These are phyloP conservation scores for Suillus decipiens DNA, from an alignment of 768 basidiomycete genomes.

Conservation along the genomic window DNA sequence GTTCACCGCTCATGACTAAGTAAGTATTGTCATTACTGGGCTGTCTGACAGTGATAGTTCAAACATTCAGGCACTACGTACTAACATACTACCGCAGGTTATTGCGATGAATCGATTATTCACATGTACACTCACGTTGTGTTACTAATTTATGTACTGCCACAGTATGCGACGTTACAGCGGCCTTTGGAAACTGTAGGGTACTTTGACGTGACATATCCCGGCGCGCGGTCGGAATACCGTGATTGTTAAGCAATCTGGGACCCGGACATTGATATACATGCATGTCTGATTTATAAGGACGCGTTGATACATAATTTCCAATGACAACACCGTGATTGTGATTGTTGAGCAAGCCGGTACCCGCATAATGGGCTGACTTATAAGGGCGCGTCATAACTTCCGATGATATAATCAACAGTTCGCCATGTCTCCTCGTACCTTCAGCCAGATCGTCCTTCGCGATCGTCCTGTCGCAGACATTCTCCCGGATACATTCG, in stretches of 20 bases:
- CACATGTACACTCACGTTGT: background rate
- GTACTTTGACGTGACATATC: background rate
- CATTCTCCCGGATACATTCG: slow-evolving; percentile 76
- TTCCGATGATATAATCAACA: background rate
- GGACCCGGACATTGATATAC: background rate
- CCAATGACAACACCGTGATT: background rate
- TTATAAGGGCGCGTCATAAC: background rate
- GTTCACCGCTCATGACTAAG: slow-evolving; percentile 41
- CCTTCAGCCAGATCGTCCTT: slow-evolving; percentile 72
- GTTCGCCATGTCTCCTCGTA: slow-evolving; percentile 22
- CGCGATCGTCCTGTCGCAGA: slow-evolving; percentile 69
- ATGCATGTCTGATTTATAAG: too few species aligned
- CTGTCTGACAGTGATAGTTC: background rate
- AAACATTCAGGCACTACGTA: background rate
- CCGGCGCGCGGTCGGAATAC: background rate
- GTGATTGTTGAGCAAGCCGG: background rate
- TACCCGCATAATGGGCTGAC: background rate
- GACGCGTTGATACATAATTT: too few species aligned
- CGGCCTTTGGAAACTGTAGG: background rate
- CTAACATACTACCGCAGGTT: background rate
- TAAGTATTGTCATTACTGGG: background rate
- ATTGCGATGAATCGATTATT: background rate
- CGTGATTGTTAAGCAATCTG: background rate
- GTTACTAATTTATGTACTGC: background rate
- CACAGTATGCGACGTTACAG: background rate